phyloP scores from a whole-genome alignment of 768 basidiomycete species.

The Tricholoma matsutake region DNA sequence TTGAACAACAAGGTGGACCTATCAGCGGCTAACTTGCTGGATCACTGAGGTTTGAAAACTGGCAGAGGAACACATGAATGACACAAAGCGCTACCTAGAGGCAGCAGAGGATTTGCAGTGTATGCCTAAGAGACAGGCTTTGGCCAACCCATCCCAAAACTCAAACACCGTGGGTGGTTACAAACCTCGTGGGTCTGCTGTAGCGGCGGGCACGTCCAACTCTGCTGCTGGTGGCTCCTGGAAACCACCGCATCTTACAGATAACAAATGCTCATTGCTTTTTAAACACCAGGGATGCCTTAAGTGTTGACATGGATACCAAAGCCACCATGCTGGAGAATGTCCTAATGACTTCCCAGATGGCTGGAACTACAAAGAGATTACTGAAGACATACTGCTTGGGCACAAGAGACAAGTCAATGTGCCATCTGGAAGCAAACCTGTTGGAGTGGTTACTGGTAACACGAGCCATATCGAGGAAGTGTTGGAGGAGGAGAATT shows the following conservation, averaged over 20 bases:
- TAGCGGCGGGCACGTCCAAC: background rate
- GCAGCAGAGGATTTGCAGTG: background rate
- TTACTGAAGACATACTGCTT: no score
- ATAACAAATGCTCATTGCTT: background rate
- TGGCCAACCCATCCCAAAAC: background rate
- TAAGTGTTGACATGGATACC: slow-evolving; percentile 1
- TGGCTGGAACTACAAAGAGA: no score
- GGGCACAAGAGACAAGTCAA: no score
- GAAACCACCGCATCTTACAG: background rate
- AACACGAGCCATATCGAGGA: no score
- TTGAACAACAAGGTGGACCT: no score
- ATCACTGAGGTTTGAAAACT: background rate
- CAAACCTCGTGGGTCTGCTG: background rate
- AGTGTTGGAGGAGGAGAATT: no score
- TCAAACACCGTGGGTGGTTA: background rate
- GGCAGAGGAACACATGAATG: background rate
- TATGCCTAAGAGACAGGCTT: background rate
- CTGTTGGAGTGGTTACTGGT: no score
- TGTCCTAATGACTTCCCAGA: no score
- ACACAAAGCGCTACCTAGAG: background rate
- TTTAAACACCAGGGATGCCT: background rate
- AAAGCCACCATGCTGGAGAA: no score
- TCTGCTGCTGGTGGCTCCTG: background rate
- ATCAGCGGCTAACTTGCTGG: background rate
- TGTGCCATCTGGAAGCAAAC: no score